Conservation (phyloP, 2,329 filamentous ascomycete species). For the Didymella keratinophila region DNA sequence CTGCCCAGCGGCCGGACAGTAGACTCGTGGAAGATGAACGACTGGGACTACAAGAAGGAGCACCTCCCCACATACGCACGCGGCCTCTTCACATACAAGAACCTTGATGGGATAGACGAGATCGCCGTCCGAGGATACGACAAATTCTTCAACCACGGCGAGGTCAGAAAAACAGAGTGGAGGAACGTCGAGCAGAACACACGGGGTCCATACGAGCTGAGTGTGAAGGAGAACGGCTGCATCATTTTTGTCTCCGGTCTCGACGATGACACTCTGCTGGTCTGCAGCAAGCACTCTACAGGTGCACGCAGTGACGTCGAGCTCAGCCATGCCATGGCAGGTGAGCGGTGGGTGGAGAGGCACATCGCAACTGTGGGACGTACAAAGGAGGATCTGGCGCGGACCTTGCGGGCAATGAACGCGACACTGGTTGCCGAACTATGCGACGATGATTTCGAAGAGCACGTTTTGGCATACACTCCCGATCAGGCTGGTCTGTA, state of each 20-base stretch:
- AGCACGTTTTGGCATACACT: slow-evolving; percentile 91
- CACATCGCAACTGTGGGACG: slow-evolving; percentile 82
- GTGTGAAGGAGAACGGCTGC: slow-evolving; percentile 98
- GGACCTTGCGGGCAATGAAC: slow-evolving; percentile 78
- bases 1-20: slow-evolving; percentile 74
- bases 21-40: slow-evolving; percentile 91
- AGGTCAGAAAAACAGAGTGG: slow-evolving; percentile 86
- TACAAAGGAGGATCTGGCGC: slow-evolving; percentile 79
- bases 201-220: slow-evolving; percentile 89
- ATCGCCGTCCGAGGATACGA: slow-evolving; percentile 93
- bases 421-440: slow-evolving; percentile 95
- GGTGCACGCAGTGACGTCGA: slow-evolving; percentile 75
- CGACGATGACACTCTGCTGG: slow-evolving; percentile 85
- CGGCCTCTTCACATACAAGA: slow-evolving; percentile 87
- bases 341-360: slow-evolving; percentile 80
- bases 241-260: slow-evolving; percentile 97
- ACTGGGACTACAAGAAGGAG: slow-evolving; percentile 93
- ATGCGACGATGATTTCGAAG: slow-evolving; percentile 95
- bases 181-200: slow-evolving; percentile 77
- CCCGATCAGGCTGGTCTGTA: slow-evolving; percentile 87
- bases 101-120: slow-evolving; percentile 70
- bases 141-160: slow-evolving; percentile 96
- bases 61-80: slow-evolving; percentile 91
- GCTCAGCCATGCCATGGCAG: slow-evolving; percentile 82
- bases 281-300: slow-evolving; percentile 99